Percentiles rank a stretch among this genome's conserved stretches.
Evolutionary conservation across 306 rosid genomes (phyloP).

Genomic region (Ormosia emarginata): DNA sequence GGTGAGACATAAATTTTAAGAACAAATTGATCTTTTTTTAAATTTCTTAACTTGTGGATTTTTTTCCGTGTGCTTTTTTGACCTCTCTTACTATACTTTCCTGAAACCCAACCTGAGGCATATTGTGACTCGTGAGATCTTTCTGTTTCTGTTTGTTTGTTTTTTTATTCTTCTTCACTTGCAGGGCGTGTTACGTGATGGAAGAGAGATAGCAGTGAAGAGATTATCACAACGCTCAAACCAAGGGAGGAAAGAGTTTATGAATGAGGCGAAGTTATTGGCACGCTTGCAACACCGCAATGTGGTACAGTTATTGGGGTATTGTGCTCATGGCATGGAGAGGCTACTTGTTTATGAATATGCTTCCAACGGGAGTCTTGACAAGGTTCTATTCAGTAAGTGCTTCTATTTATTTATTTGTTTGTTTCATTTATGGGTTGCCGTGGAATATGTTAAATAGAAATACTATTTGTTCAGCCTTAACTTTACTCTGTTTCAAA

Average conservation of each 20-base stretch:
- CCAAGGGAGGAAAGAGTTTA: constrained; percentile 64
- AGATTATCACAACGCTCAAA: constrained; percentile 50
- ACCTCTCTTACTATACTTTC: too few relatives aligned
- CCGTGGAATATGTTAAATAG: too few relatives aligned
- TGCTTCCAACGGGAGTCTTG: constrained; percentile 54
- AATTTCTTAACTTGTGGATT: too few relatives aligned
- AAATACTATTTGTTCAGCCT: too few relatives aligned
- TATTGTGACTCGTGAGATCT: too few relatives aligned
- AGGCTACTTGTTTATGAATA: constrained; percentile 26
- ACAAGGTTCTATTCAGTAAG: constrained; percentile 72
- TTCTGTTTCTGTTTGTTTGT: too few relatives aligned
- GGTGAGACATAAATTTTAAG: too few relatives aligned
- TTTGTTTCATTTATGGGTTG: too few relatives aligned
- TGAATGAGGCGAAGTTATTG: constrained; percentile 58
- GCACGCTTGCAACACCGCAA: constrained; percentile 67
- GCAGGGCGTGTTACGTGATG: constrained; percentile 59
- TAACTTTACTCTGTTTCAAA: too few relatives aligned
- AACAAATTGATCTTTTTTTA: too few relatives aligned
- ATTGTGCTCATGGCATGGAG: not conserved
- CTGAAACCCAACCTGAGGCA: too few relatives aligned
- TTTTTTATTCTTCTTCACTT: not conserved
- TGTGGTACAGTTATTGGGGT: constrained; percentile 62
- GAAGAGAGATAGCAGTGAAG: constrained; percentile 70
- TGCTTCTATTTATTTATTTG: not conserved
- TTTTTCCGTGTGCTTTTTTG: too few relatives aligned